Evolutionary conservation across 106 monocot species (phyloP).

Genomic region (Dioscorea dumetorum): DNA sequence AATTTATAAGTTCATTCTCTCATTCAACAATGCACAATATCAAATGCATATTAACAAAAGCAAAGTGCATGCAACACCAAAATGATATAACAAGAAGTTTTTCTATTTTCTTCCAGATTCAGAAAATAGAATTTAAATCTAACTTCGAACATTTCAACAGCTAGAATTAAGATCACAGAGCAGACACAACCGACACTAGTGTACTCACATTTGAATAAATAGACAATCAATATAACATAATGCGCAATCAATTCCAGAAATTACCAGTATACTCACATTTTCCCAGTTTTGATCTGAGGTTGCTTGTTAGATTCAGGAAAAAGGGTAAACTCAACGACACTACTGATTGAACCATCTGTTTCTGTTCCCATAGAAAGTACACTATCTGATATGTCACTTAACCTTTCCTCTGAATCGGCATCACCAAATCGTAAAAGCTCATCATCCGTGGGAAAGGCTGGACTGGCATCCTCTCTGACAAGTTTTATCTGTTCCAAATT

Average conservation of each 20-base stretch:
- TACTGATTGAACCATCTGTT: conserved; percentile 55
- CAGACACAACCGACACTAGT: no score
- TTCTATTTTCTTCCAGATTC: no score
- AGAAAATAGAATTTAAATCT: no score
- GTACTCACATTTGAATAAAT: no score
- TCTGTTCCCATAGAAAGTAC: conserved; percentile 53
- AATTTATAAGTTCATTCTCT: no score
- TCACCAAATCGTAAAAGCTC: conserved; percentile 34
- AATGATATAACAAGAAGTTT: no score
- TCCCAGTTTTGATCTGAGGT: conserved; percentile 13
- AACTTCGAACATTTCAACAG: no score
- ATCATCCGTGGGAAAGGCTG: conserved; percentile 19
- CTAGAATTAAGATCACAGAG: no score
- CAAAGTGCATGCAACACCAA: no score
- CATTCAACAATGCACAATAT: no score
- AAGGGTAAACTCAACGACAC: conserved; percentile 27
- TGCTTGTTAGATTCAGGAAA: conserved; percentile 26
- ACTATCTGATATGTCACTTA: conserved; percentile 71
- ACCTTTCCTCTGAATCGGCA: conserved; percentile 60
- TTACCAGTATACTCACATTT: conserved; percentile 23
- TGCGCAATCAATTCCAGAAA: not conserved
- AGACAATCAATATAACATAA: no score
- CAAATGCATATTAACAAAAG: no score
- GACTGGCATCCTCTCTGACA: conserved; percentile 9
- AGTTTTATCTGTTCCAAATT: conserved; percentile 3